Evolutionary conservation across 2,329 filamentous ascomycete genomes (phyloP).

Genomic region (Xylaria sp.): DNA sequence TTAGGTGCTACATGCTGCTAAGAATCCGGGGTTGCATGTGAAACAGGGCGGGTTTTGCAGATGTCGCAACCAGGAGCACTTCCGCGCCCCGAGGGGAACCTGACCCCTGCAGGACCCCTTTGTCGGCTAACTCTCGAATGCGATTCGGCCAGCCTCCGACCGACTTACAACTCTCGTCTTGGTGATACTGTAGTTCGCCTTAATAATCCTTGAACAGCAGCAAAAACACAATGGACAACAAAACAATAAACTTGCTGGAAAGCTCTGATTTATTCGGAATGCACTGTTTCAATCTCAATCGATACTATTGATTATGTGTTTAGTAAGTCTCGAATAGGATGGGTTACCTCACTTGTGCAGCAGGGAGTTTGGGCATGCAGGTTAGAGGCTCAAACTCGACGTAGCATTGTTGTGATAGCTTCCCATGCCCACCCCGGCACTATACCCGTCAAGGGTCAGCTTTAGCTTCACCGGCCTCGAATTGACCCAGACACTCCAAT

Average conservation of each 20-base stretch:
- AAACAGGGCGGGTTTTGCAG: constrained; percentile 48
- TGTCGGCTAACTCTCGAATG: constrained; percentile 39
- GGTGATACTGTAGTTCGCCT: neutral
- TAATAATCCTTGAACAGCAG: neutral
- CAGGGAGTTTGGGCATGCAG: neutral
- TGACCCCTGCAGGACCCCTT: constrained; percentile 37
- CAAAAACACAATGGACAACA: neutral
- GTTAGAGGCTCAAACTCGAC: neutral
- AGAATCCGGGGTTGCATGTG: constrained; percentile 36
- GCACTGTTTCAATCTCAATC: neutral
- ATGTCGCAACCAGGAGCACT: constrained; percentile 47
- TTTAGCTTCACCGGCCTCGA: constrained; percentile 17
- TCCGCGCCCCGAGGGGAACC: constrained; percentile 41
- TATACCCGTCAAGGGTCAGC: neutral
- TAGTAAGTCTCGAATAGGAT: neutral
- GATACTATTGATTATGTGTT: neutral
- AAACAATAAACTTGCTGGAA: neutral
- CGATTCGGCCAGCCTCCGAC: constrained; percentile 17
- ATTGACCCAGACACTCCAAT: constrained; percentile 12
- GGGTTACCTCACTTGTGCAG: neutral
- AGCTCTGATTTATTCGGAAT: neutral
- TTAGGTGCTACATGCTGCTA: neutral
- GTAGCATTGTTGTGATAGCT: neutral
- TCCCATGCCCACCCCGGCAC: neutral
- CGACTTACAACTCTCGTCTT: neutral